A percentile compares a stretch with the other conserved stretches of the same genome.
Conservation (phyloP, 1,284 basidiomycete species). For the Pseudozyma sp. region DNA sequence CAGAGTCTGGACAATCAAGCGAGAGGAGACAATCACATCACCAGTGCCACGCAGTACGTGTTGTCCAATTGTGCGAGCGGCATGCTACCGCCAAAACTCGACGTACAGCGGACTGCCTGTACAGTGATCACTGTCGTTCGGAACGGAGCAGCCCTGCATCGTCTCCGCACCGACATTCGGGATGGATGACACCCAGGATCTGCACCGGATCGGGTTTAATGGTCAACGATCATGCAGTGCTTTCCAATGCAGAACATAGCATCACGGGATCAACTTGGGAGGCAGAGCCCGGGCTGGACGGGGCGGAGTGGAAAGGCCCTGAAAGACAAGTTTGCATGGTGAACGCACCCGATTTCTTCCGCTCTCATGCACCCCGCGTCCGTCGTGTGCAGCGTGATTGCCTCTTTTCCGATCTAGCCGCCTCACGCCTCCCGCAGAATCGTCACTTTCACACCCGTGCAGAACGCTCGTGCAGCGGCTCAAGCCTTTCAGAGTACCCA, state of each 20-base stretch:
- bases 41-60: no score
- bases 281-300: not conserved
- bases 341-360: conserved; percentile 33
- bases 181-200: conserved; percentile 12
- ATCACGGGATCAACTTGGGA: not conserved
- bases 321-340: conserved; percentile 7
- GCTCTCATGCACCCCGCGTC: conserved; percentile 33
- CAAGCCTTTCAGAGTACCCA: not conserved
- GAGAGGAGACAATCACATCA: no score
- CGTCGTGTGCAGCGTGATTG: conserved; percentile 6
- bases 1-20: no score
- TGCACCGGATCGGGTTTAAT: conserved; percentile 20
- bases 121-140: not conserved
- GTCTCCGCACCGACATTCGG: conserved; percentile 6
- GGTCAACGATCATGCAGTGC: conserved; percentile 9
- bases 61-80: conserved; percentile 12
- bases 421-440: not conserved
- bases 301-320: conserved; percentile 10
- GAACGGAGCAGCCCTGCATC: conserved; percentile 2
- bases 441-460: conserved; percentile 18
- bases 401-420: not conserved
- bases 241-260: not conserved
- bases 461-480: not conserved
- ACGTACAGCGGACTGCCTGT: not conserved
- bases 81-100: not conserved